Base-by-base conservation (phyloP, 2,329 filamentous ascomycete genomes). In the Coniochaeta sp. region DNA sequence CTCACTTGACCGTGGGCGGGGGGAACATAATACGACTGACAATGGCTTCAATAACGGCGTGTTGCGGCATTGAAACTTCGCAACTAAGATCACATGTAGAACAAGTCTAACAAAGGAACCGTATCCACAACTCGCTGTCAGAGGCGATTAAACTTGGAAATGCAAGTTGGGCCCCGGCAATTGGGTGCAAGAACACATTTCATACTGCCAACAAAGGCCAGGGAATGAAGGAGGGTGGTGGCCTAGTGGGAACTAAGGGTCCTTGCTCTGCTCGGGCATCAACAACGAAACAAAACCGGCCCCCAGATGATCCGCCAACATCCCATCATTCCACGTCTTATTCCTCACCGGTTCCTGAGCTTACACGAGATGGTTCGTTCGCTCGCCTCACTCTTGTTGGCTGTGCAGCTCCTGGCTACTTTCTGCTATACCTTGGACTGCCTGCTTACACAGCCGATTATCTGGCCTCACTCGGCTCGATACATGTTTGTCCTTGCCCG, bases 281-380 rank as follows among this genome's bases (percentile, higher is more conserved):
- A 74, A 74, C 72, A 73, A 65, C 67, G 66, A 70, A 70, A 73
- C 67, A 68, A 68, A 67, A n/a, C n/a, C n/a, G n/a, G n/a, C n/a
- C 67, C 67, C 66, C 64, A 63, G 64, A 67, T 66, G 68, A 71
- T 70, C 68, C 61, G 54, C 61, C 62, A 58, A 60, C 47, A 52
- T 28, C 24, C 47, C 47, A 28, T 47, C 60, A 61, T 59, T 60
- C 61, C 60, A 58, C 58, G 52, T 50, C 40, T 62, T 62, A 67
- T 62, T 63, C 62, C 58, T 61, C 36, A 24, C 40, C 38, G 24
- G 47, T 60, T 60, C 60, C 36, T 54, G 54, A 55, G 54, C 59
- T 38, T 44, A 31, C 36, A 58, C 44, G 59, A 59, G 59, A 58
- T 62, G 33, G 59, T 57, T 60, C 58, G 57, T 60, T 50, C 36